Evolutionary conservation across 371 early-diverging fungal genomes (phyloP).

Genomic region (Sporodiniella umbellata): DNA sequence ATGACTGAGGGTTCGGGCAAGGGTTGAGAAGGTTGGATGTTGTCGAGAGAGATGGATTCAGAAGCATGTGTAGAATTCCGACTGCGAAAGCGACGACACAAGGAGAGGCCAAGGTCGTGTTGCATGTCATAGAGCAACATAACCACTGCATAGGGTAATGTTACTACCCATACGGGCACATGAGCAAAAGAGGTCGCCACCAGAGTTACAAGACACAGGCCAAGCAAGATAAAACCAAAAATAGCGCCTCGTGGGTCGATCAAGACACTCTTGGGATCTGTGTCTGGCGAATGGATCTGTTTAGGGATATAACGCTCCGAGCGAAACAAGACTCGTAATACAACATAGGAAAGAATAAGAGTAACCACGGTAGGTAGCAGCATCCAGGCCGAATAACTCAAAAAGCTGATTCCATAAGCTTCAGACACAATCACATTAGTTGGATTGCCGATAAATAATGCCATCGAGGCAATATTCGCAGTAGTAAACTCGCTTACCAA

Average conservation of each 20-base stretch:
- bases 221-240: constrained; percentile 53
- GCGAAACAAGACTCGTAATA: constrained; percentile 49
- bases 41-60: too few relatives aligned
- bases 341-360: constrained; percentile 49
- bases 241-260: constrained; percentile 54
- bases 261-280: constrained; percentile 52
- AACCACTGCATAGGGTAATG: constrained; percentile 61
- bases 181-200: constrained; percentile 64
- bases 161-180: constrained; percentile 68
- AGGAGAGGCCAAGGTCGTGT: constrained; percentile 34
- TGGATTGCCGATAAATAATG: constrained; percentile 81
- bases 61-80: too few relatives aligned
- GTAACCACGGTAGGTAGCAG: constrained; percentile 64
- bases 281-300: constrained; percentile 42
- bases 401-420: constrained; percentile 70
- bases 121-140: constrained; percentile 48
- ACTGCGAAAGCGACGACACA: constrained; percentile 4
- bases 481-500: constrained; percentile 69
- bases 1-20: too few relatives aligned
- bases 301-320: constrained; percentile 45
- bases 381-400: constrained; percentile 81
- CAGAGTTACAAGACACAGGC: constrained; percentile 49
- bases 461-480: constrained; percentile 80
- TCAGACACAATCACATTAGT: constrained; percentile 83
- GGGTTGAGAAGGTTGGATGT: too few relatives aligned